Evolutionary conservation across 1,139 yeast genomes (phyloP).

Genomic region (Pichia sp.): DNA sequence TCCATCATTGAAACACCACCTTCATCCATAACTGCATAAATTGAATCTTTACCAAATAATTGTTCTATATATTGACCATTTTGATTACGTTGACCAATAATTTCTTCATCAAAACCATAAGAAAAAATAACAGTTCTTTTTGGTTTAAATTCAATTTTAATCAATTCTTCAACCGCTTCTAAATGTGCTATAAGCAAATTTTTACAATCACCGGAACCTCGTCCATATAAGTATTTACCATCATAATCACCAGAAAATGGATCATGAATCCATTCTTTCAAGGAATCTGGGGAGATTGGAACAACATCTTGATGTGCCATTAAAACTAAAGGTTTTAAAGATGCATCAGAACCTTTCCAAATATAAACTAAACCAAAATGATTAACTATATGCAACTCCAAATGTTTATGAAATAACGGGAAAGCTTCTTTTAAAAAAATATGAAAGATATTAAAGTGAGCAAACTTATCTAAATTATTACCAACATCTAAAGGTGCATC

Average conservation of each 20-base stretch:
- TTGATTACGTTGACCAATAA: constrained; percentile 30
- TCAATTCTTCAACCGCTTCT: constrained; percentile 38
- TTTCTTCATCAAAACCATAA: constrained; percentile 47
- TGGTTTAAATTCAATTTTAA: constrained; percentile 37
- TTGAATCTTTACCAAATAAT: constrained; percentile 37
- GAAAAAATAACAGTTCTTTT: constrained; percentile 38
- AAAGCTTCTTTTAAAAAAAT: constrained; percentile 48
- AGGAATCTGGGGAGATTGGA: constrained; percentile 39
- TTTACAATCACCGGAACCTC: constrained; percentile 46
- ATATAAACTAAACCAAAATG: constrained; percentile 60
- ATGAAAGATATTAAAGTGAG: constrained; percentile 47
- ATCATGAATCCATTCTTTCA: constrained; percentile 38
- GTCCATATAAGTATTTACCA: constrained; percentile 37
- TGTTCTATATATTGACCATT: constrained; percentile 32
- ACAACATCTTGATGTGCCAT: constrained; percentile 48
- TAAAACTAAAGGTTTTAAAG: constrained; percentile 37
- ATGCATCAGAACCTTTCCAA: constrained; percentile 50
- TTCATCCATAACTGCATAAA: constrained; percentile 41
- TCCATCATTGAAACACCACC: constrained; percentile 34
- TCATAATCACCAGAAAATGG: constrained; percentile 41
- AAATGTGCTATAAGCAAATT: constrained; percentile 37
- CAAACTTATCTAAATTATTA: constrained; percentile 33
- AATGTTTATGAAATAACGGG: constrained; percentile 47
- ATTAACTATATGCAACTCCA: constrained; percentile 53
- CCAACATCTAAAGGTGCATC: constrained; percentile 33